Evolutionary conservation across 352 stramenopile species (phyloP).

Genomic region (Globisporangium emineosum): DNA sequence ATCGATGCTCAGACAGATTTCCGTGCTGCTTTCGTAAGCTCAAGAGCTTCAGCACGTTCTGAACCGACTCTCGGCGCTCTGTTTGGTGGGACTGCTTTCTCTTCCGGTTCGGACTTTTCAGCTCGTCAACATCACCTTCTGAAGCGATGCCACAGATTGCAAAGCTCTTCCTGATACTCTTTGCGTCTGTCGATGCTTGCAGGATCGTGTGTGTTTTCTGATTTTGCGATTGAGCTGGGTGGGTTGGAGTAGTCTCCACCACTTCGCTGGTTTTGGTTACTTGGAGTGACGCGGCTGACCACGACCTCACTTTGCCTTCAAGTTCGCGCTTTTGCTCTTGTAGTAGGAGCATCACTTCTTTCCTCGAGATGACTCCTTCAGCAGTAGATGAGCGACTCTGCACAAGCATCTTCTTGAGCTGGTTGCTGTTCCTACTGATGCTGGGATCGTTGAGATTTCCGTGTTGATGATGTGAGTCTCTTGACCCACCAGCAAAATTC

Average conservation of each 20-base stretch:
- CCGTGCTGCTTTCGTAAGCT: conserved; percentile 38
- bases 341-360: conserved; percentile 14
- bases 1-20: background rate
- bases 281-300: background rate
- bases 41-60: conserved; percentile 55
- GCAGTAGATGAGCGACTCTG: background rate
- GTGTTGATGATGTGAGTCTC: too few relatives aligned
- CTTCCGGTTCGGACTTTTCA: background rate
- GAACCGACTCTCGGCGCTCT: conserved; percentile 28
- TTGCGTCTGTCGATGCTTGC: too few relatives aligned
- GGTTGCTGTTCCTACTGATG: background rate
- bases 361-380: background rate
- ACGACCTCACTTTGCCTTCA: conserved; percentile 8
- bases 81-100: conserved; percentile 12
- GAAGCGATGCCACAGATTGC: conserved; percentile 7
- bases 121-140: background rate
- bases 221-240: background rate
- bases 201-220: background rate
- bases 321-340: conserved; percentile 13
- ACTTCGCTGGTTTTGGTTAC: background rate
- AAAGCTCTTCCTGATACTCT: background rate
- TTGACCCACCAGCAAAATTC: conserved; percentile 10
- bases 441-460: background rate
- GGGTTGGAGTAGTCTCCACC: background rate
- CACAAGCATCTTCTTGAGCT: conserved; percentile 11